phyloP scores from a whole-genome alignment of 371 early-diverging fungal genomes.

The Mucor circinelloides region DNA sequence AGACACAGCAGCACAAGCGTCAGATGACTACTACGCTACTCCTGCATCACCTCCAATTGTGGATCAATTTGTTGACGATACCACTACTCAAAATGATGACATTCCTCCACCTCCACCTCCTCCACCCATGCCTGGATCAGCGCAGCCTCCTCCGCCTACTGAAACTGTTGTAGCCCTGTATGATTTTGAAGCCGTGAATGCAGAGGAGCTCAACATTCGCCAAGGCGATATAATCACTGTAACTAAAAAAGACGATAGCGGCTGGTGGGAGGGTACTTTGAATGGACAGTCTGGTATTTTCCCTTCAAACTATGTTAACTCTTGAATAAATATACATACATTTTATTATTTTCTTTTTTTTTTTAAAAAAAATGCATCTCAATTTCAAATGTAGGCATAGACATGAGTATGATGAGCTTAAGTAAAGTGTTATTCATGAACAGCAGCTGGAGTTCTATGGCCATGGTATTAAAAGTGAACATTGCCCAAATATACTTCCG shows the following conservation, averaged over 20 bases:
- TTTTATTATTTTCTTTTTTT: too few species aligned
- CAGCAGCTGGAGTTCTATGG: too few species aligned
- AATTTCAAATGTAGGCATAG: too few species aligned
- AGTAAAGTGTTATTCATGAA: too few species aligned
- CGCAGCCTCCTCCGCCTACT: background rate
- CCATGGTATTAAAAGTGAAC: too few species aligned
- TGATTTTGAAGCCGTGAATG: constrained; percentile 75
- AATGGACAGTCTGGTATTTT: constrained; percentile 75
- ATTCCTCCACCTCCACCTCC: background rate
- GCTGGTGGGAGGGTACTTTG: constrained; percentile 78
- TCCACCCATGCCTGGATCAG: background rate
- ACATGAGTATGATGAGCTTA: too few species aligned
- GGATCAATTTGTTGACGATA: background rate
- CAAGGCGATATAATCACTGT: constrained; percentile 74
- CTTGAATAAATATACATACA: background rate
- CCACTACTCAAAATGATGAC: background rate
- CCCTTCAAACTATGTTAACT: constrained; percentile 79
- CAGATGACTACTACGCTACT: background rate
- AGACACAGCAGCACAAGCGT: background rate
- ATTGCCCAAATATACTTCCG: too few species aligned
- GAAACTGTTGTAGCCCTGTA: constrained; percentile 70
- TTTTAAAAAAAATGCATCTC: too few species aligned
- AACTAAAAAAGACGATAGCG: constrained; percentile 64
- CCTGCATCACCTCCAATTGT: background rate
- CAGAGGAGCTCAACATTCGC: constrained; percentile 71